Evolutionary conservation across 257 asterid species (phyloP).

Genomic region (Thymus mandschuricus): DNA sequence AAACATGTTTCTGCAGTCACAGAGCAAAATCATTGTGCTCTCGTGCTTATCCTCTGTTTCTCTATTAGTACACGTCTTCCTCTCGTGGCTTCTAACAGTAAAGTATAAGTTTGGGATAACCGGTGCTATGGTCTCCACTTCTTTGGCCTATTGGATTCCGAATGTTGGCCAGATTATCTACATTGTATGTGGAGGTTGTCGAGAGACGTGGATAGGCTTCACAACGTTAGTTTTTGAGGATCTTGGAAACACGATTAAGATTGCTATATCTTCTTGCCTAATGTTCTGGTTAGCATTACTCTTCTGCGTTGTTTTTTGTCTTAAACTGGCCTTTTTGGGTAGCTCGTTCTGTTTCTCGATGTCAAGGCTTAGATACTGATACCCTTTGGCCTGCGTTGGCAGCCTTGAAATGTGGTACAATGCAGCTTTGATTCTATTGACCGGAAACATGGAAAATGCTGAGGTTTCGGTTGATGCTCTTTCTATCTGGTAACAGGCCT

Average conservation of each 20-base stretch:
- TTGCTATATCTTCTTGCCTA: not conserved
- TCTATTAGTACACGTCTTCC: not conserved
- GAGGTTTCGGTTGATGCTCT: not conserved
- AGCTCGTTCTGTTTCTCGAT: no score
- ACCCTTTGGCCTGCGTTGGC: no score
- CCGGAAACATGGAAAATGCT: not conserved
- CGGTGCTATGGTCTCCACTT: not conserved
- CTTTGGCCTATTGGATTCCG: not conserved
- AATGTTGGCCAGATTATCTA: not conserved
- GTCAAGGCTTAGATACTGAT: no score
- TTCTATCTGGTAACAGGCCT: not conserved
- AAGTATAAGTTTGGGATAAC: not conserved
- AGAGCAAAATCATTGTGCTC: not conserved
- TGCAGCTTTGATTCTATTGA: not conserved
- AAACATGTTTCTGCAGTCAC: not conserved
- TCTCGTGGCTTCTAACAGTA: not conserved
- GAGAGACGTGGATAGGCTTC: not conserved
- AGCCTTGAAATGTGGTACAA: not conserved
- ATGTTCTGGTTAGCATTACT: not conserved
- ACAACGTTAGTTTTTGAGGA: not conserved
- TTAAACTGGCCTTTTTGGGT: no score
- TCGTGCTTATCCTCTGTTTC: not conserved
- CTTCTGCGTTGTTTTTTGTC: no score
- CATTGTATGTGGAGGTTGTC: not conserved
- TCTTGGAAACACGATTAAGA: not conserved